phyloP scores from a whole-genome alignment of 2,329 filamentous ascomycete genomes.

The Diaporthe caulivora region DNA sequence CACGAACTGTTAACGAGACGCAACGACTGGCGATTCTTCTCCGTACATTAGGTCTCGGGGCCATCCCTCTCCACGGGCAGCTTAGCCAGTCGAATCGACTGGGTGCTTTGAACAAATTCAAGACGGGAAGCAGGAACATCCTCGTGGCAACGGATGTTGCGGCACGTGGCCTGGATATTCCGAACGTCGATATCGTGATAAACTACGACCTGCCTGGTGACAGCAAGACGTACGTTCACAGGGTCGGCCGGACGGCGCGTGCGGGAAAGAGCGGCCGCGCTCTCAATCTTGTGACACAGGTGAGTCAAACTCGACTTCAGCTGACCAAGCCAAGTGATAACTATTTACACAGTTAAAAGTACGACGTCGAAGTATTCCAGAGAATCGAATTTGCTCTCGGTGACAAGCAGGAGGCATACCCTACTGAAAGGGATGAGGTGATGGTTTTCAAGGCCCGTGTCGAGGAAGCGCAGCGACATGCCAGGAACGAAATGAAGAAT shows the following conservation, averaged over 20 bases:
- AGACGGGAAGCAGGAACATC: constrained; percentile 82
- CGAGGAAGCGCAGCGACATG: constrained; percentile 84
- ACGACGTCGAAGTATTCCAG: constrained; percentile 81
- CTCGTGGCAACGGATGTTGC: constrained; percentile 96
- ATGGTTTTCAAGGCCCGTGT: constrained; percentile 84
- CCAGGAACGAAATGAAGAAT: constrained; percentile 84
- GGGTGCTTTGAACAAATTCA: constrained; percentile 92
- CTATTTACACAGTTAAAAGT: constrained; percentile 24
- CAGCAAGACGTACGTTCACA: constrained; percentile 91
- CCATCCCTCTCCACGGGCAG: constrained; percentile 93
- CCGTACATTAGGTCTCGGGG: constrained; percentile 86
- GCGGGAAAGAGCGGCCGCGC: constrained; percentile 88
- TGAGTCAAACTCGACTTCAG: not conserved
- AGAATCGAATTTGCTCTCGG: constrained; percentile 87
- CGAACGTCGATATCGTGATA: constrained; percentile 76
- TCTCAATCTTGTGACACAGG: constrained; percentile 83
- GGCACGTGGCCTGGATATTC: constrained; percentile 91
- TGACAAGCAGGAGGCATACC: constrained; percentile 79
- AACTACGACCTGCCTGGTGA: constrained; percentile 82
- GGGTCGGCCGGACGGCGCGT: constrained; percentile 88
- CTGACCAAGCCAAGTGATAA: not conserved
- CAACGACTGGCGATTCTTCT: constrained; percentile 88
- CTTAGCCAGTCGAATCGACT: constrained; percentile 89
- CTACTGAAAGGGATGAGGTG: constrained; percentile 82
- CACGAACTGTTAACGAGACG: constrained; percentile 90